phyloP scores from a whole-genome alignment of 371 early-diverging fungal genomes.

The Syncephalastrum racemosum region DNA sequence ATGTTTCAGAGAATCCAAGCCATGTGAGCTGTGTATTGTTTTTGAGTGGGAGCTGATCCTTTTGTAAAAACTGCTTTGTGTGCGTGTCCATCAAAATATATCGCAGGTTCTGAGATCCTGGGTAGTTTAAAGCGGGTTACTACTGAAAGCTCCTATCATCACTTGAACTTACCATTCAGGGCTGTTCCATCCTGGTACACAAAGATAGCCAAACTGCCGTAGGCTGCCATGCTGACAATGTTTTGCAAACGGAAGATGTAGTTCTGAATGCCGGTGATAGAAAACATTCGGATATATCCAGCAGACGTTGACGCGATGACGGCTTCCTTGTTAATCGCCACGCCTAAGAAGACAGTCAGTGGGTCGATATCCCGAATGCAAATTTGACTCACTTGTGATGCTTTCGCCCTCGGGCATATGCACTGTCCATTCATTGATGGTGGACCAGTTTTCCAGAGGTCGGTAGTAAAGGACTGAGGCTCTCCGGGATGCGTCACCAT shows the following conservation, averaged over 20 bases:
- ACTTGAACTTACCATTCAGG: constrained; percentile 24
- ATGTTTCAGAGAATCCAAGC: constrained; percentile 83
- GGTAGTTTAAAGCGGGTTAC: no score
- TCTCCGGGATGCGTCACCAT: constrained; percentile 8
- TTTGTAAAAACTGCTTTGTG: constrained; percentile 56
- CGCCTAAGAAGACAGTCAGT: constrained; percentile 36
- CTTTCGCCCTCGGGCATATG: constrained; percentile 68
- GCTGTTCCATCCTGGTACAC: constrained; percentile 27
- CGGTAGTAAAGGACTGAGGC: constrained; percentile 61
- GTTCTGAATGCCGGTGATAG: constrained; percentile 75
- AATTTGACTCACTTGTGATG: constrained; percentile 37
- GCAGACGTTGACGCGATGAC: constrained; percentile 75
- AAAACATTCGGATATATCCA: constrained; percentile 76
- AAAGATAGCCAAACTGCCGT: constrained; percentile 39
- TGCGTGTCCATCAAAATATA: constrained; percentile 70
- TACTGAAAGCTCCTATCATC: not conserved
- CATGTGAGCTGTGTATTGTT: constrained; percentile 68
- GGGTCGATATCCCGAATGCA: not conserved
- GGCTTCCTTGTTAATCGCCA: constrained; percentile 72
- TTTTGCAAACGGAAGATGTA: constrained; percentile 67
- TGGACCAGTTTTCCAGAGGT: constrained; percentile 63
- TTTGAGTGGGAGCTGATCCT: constrained; percentile 66
- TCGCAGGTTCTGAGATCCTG: constrained; percentile 61
- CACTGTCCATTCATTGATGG: constrained; percentile 77
- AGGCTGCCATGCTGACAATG: constrained; percentile 65